Base-by-base conservation (phyloP, 2,329 filamentous ascomycete species). In the Aureobasidium sp. region DNA sequence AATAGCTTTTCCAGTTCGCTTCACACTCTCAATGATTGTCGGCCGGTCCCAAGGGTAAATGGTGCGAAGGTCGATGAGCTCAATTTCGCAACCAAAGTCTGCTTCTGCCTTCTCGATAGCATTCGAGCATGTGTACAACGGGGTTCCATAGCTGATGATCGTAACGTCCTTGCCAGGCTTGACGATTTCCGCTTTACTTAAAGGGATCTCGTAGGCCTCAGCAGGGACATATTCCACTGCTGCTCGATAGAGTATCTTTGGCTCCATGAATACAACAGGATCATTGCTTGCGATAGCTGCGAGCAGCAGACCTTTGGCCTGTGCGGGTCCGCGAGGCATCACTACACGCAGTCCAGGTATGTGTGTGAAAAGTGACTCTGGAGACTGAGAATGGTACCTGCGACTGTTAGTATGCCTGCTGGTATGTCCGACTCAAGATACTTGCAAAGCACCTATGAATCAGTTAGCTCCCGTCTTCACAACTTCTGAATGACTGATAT, bases 241-340 rank as follows among this genome's bases (percentile, higher is more conserved):
- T 0, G 92, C 91, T 25, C 92, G 87, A 74, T 97, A 97, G 13
- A 97, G 79, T 50, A 94, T 89, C 77, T 97, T 97, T 48, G 92
- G 92, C 73, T 97, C 92, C 86, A 97, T 86, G 75, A 97, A 96
- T 59, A 97, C 79, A 65, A 93, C 90, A 0, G 92, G 92, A 72
- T 97, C 92, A 64, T 91, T 90, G 69, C 81, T 85, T 77, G 78
- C 84, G 59, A 96, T 91, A 2, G 89, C 82, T 3, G 88, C 82
- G 3, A 96, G 79, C 55, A 96, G 78, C 3, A 97, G 79, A 2
- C 92, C 92, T 74, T 97, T 97, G 5, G 92, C 92, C 74, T 97
- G 92, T 3, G 88, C 74, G 0, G 92, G 92, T 0, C 90, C 94
- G 49, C 92, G 83, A 0, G 92, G 92, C 73, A 96, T 87, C 30